phyloP scores from a whole-genome alignment of 1,139 yeast species.

The Debaryomyces sp. region DNA sequence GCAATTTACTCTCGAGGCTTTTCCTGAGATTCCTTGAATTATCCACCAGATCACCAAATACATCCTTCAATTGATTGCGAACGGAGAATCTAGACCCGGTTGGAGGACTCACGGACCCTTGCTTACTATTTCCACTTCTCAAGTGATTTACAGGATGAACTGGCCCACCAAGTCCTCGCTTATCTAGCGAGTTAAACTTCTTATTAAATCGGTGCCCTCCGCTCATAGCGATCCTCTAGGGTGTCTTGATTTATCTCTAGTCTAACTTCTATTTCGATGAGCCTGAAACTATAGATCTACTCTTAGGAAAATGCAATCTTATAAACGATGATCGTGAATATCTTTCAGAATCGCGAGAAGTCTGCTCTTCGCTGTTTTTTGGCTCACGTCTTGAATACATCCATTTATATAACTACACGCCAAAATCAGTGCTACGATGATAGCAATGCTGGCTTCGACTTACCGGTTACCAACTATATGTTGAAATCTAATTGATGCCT shows the following conservation, averaged over 20 bases:
- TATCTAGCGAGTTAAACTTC: conserved; percentile 9
- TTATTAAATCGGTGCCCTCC: conserved; percentile 9
- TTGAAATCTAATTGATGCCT: not conserved
- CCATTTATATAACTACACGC: not conserved
- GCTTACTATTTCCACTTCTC: not conserved
- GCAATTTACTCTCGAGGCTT: conserved; percentile 1
- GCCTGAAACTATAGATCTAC: not conserved
- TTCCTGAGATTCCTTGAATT: conserved; percentile 4
- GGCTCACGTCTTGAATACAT: not conserved
- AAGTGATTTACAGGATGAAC: conserved; percentile 9
- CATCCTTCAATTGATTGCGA: conserved; percentile 2
- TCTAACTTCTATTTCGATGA: not conserved
- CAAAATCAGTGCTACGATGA: not conserved
- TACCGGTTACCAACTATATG: not conserved
- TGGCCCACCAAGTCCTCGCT: conserved; percentile 8
- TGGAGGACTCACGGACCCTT: not conserved
- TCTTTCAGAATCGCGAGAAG: not conserved
- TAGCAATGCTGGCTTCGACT: not conserved
- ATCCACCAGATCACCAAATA: conserved; percentile 5
- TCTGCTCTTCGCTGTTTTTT: not conserved
- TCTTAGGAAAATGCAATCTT: not conserved
- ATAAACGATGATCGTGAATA: not conserved
- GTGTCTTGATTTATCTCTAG: not conserved
- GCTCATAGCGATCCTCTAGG: conserved; percentile 6
- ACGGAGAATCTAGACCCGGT: not conserved